phyloP scores from a whole-genome alignment of 2,329 filamentous ascomycete species.

The Cercospora sp. region DNA sequence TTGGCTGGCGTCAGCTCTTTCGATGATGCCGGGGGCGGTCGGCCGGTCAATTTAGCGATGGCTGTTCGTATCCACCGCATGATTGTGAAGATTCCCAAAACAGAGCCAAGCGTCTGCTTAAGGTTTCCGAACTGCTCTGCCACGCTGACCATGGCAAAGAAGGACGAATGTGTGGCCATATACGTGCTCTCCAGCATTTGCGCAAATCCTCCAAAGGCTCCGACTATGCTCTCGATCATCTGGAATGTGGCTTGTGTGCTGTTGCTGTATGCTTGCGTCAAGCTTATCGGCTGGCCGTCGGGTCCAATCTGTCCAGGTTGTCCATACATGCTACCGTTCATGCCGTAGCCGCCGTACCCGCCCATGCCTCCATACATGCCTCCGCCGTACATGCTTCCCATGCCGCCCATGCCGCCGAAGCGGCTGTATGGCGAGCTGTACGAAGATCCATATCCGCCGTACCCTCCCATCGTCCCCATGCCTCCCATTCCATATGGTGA shows the following conservation, averaged over 20 bases:
- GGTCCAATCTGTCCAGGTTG: conserved; percentile 54
- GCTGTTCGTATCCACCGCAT: conserved; percentile 93
- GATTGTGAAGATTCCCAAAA: conserved; percentile 91
- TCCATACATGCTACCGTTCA: conserved; percentile 37
- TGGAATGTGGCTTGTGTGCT: conserved; percentile 96
- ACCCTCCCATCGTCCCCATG: conserved; percentile 43
- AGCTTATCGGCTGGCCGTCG: conserved; percentile 82
- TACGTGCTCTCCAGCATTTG: conserved; percentile 99
- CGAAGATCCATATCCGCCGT: conserved; percentile 37
- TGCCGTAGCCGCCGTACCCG: conserved; percentile 37
- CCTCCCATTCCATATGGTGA: conserved; percentile 57
- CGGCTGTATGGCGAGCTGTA: conserved; percentile 50
- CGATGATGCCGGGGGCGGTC: conserved; percentile 83
- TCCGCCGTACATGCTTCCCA: conserved; percentile 23
- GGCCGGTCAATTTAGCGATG: conserved; percentile 88
- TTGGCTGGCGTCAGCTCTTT: conserved; percentile 83
- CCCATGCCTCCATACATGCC: conserved; percentile 20
- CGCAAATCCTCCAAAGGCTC: conserved; percentile 93
- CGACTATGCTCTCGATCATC: conserved; percentile 95
- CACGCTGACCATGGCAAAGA: conserved; percentile 98
- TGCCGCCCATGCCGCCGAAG: conserved; percentile 47
- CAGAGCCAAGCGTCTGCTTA: conserved; percentile 86
- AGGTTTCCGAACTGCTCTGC: conserved; percentile 96
- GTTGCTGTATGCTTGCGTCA: conserved; percentile 93
- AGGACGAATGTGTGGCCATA: conserved; percentile 98